These are phyloP conservation scores for Phytopythium helicoides DNA, from an alignment of 352 stramenopile species.

Conservation along the genomic window DNA sequence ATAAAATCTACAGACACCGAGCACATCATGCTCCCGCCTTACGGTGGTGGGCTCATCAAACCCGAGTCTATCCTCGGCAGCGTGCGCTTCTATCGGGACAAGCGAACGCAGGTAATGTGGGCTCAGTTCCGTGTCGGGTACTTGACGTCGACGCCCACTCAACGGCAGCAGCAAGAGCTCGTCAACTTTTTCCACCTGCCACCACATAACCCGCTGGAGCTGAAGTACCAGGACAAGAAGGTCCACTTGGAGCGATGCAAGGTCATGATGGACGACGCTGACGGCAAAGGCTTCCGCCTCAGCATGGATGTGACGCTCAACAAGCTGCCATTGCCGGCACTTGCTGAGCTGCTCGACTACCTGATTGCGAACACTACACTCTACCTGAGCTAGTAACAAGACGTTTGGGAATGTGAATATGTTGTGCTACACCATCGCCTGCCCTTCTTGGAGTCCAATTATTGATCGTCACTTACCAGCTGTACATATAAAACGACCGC, in stretches of 20 bases:
- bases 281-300: constrained; percentile 17
- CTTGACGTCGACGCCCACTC: constrained; percentile 12
- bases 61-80: constrained; percentile 13
- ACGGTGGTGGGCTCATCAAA: constrained; percentile 4
- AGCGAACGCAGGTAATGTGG: constrained; percentile 6
- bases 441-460: no score
- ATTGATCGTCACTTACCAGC: neutral
- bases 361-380: constrained; percentile 18
- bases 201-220: constrained; percentile 25
- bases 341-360: constrained; percentile 30
- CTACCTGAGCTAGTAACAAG: constrained; percentile 9
- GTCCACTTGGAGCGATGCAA: constrained; percentile 19
- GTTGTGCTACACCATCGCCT: no score
- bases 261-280: constrained; percentile 13
- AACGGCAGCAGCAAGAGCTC: constrained; percentile 21
- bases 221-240: constrained; percentile 13
- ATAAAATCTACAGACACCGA: constrained; percentile 4
- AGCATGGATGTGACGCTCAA: constrained; percentile 18
- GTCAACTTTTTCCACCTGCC: constrained; percentile 30
- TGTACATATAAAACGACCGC: neutral
- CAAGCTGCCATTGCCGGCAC: constrained; percentile 11
- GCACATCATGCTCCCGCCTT: constrained; percentile 25
- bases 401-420: neutral
- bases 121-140: constrained; percentile 26
- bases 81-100: constrained; percentile 16